Evolutionary conservation across 169 alveolate species (phyloP).

Genomic region (Cryptosporidium viatorum): DNA sequence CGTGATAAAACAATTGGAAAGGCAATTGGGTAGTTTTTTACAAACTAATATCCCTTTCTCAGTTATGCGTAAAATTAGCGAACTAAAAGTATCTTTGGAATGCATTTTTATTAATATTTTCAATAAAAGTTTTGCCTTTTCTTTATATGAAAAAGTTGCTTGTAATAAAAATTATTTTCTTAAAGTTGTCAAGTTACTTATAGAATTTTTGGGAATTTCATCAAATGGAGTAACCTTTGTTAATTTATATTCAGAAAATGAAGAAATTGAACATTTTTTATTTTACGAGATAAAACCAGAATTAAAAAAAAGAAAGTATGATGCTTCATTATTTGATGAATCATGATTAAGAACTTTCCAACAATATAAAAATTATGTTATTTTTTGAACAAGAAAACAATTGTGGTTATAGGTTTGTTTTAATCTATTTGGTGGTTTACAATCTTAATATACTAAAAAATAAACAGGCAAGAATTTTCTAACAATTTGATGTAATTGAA

Average conservation of each 20-base stretch:
- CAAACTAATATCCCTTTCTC: constrained; percentile 18
- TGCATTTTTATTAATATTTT: neutral
- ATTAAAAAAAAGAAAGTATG: neutral
- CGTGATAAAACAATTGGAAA: constrained; percentile 34
- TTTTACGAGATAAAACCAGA: neutral
- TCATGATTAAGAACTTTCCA: neutral
- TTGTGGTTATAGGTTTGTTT: constrained; percentile 92
- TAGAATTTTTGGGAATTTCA: constrained; percentile 15
- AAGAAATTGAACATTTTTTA: neutral
- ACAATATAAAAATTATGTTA: constrained; percentile 20
- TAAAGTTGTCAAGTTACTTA: constrained; percentile 5
- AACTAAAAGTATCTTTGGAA: constrained; percentile 1
- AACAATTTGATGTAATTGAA: constrained; percentile 50
- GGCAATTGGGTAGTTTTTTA: constrained; percentile 19
- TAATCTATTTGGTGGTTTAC: constrained; percentile 82
- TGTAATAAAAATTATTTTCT: neutral
- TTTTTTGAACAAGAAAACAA: constrained; percentile 93
- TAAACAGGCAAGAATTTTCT: constrained; percentile 80
- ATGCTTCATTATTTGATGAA: neutral
- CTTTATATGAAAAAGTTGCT: neutral
- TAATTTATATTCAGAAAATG: neutral
- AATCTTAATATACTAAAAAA: constrained; percentile 84
- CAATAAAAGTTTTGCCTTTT: constrained; percentile 14
- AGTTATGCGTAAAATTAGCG: neutral
- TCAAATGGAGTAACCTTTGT: neutral